phyloP scores from a whole-genome alignment of 2,329 filamentous ascomycete species.

The Verticillium zaregamsianum region DNA sequence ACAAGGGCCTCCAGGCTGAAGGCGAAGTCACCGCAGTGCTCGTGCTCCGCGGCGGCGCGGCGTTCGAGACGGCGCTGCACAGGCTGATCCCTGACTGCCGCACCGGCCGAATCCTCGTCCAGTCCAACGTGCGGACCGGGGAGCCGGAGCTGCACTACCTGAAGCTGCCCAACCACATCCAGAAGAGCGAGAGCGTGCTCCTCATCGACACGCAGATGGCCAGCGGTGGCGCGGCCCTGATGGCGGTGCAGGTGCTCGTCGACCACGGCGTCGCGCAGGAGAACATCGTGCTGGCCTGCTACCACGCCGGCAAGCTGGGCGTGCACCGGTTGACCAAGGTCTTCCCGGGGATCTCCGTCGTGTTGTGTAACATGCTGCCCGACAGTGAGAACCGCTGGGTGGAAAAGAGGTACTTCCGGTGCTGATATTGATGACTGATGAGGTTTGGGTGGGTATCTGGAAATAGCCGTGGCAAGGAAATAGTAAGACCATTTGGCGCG shows the following conservation, averaged over 20 bases:
- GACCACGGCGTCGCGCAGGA: constrained; percentile 87
- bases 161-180: constrained; percentile 71
- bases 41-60: constrained; percentile 82
- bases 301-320: constrained; percentile 80
- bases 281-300: constrained; percentile 88
- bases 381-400: constrained; percentile 87
- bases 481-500: background rate
- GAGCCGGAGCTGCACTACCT: constrained; percentile 93
- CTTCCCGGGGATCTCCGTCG: constrained; percentile 81
- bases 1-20: constrained; percentile 65
- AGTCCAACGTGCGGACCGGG: constrained; percentile 78
- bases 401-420: constrained; percentile 86
- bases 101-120: constrained; percentile 84
- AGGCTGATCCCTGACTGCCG: constrained; percentile 90
- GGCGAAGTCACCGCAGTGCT: constrained; percentile 83
- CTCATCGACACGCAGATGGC: constrained; percentile 94
- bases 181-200: constrained; percentile 73
- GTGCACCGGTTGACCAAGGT: constrained; percentile 82
- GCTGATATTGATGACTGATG: constrained; percentile 38
- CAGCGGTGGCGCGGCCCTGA: constrained; percentile 77
- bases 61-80: constrained; percentile 81
- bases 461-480: background rate
- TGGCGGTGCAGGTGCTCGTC: constrained; percentile 93
- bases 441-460: background rate
- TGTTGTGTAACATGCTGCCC: constrained; percentile 76